These are phyloP conservation scores for Nelumbo lutea DNA, from an alignment of 164 flowering plant species.

Conservation along the genomic window DNA sequence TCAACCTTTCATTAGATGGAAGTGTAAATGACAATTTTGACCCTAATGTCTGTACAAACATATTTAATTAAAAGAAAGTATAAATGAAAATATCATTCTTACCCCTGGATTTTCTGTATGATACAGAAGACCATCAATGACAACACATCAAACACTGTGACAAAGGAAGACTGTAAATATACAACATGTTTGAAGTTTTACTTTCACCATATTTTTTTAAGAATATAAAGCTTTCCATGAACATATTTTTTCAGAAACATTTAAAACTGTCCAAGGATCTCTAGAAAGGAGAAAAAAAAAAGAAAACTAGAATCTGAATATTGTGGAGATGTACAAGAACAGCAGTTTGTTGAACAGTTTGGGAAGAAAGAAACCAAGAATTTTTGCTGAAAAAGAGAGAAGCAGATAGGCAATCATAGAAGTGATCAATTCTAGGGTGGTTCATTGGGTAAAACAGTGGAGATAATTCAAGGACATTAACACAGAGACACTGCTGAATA, in stretches of 20 bases:
- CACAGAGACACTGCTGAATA: too few relatives aligned
- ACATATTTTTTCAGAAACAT: neutral
- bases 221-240: neutral
- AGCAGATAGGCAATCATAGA: too few relatives aligned
- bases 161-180: neutral
- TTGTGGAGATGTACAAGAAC: neutral
- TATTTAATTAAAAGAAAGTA: neutral
- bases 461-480: neutral
- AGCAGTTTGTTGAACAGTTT: neutral
- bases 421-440: neutral
- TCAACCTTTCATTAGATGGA: too few relatives aligned
- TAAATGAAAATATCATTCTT: neutral
- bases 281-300: constrained; percentile 1
- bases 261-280: constrained; percentile 1
- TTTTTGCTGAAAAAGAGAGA: neutral
- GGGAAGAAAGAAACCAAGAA: neutral
- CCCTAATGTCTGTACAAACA: neutral
- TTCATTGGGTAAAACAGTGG: neutral
- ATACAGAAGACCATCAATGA: neutral
- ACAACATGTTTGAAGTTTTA: neutral
- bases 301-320: neutral
- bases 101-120: too few relatives aligned
- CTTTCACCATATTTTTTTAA: neutral
- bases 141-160: too few relatives aligned
- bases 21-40: too few relatives aligned